Evolutionary conservation across 1,139 yeast species (phyloP), one percentile per base, ranked within the genome.

Genomic region (Saccharomycopsis hybrid): DNA sequence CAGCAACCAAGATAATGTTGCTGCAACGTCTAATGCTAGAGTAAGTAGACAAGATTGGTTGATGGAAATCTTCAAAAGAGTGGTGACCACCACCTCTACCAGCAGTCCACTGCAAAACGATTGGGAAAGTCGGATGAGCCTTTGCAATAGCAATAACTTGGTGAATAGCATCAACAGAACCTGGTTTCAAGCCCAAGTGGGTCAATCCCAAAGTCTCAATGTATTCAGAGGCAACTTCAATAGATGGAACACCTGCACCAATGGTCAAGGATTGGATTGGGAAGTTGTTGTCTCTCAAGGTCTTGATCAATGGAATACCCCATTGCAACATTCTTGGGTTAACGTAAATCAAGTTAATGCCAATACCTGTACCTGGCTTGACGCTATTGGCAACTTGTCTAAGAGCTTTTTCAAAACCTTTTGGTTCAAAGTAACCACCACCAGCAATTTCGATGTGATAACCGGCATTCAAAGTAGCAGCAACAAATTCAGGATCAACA

Each of bases 1-100:
- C 99, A 52, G 96, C 97, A 62, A 92, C 80, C 62, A 92, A 77
- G 54, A 90, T 76, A 61, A 92, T 87, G 73, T 92, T 92, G 46
- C 87, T 65, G 63, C 90, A 85, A 71, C 89, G 85, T 79, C 99
- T 86, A 63, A 92, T 85, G 74, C 86, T 85, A 59, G 96, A 76
- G 71, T 92, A 92, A 92, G 90, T 92, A 69, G 88, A 96, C 64
- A 92, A 73, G 61, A 92, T 79, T 60, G 98, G 98, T 64, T 90
- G 92, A 69, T 92, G 98, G 94, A 90, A 89, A 72, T 92, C 98
- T 76, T 92, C 99, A 65, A 82, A 92, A 52, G 97, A 90, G 71
- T 92, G 99, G 69, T 92, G 99, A 65, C 99, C 99, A 78, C 99
- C 99, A 73, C 97, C 99, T 79, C 99, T 90, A 68, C 99, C 99